Base-by-base conservation (phyloP, 805 yeast species). In the Maudiozyma pseudohumilis region DNA sequence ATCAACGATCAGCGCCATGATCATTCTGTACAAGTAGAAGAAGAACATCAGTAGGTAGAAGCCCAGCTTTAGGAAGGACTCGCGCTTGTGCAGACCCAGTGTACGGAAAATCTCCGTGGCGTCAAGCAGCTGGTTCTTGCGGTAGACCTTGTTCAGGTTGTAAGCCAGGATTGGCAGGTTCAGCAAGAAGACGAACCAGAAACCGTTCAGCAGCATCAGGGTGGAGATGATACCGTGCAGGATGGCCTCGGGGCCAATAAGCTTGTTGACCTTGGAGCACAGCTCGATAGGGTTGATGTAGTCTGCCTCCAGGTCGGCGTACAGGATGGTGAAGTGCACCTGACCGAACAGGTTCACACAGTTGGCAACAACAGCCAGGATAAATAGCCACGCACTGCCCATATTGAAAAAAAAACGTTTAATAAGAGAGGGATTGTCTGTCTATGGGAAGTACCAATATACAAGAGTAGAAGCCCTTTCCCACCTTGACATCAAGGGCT, bases 51-150 rank as follows among this genome's bases (percentile, higher is more conserved):
- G 63, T 53, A 89, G 71, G 60, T 86, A 89, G 75, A 85, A 87
- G 9, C 92, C 96, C 51, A 92, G 74, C 63, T 89, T 89, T 60
- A 84, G 64, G 59, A 88, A 87, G 43, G 86, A 74, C 65, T 88
- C 97, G 61, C 81, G 82, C 75, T 92, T 89, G 68, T 88, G 95
- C 57, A 81, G 84, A 52, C 85, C 74, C 56, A 89, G 74, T 29
- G 96, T 88, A 69, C 97, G 77, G 67, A 92, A 92, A 54, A 89
- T 92, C 63, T 89, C 96, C 31, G 98, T 89, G 41, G 97, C 97
- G 62, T 92, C 98, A 60, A 88, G 76, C 46, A 84, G 67, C 59
- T 89, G 88, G 59, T 79, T 77, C 63, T 85, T 86, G 52, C 74
- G 75, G 61, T 79, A 64, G 55, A 85, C 74, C 62, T 84, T 84